Evolutionary conservation across 2,329 filamentous ascomycete genomes (phyloP).

Genomic region (Aaosphaeria arxii): DNA sequence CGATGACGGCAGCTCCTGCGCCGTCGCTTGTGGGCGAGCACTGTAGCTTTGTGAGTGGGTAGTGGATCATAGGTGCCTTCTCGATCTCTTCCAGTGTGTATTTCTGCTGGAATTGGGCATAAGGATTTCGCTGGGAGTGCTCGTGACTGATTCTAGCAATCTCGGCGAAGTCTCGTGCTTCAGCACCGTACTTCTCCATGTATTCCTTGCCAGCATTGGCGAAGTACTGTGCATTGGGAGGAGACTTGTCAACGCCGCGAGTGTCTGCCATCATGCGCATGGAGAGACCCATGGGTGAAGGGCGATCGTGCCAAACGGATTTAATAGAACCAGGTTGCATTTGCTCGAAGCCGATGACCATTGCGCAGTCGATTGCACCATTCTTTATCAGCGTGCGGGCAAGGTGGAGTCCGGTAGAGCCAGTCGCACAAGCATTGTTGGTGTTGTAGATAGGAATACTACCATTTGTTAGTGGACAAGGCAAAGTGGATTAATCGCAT

Average conservation of each 20-base stretch:
- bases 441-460: constrained; percentile 92
- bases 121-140: constrained; percentile 86
- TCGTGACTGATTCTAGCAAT: constrained; percentile 88
- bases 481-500: constrained; percentile 22
- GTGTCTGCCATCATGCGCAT: constrained; percentile 79
- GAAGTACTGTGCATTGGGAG: constrained; percentile 87
- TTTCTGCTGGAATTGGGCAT: constrained; percentile 89
- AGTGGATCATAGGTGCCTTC: constrained; percentile 71
- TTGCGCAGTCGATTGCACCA: constrained; percentile 78
- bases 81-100: constrained; percentile 83
- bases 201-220: constrained; percentile 92
- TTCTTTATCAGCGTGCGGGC: constrained; percentile 73
- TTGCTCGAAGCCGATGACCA: constrained; percentile 95
- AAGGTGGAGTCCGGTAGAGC: constrained; percentile 81
- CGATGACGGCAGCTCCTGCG: constrained; percentile 80
- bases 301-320: constrained; percentile 75
- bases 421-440: constrained; percentile 97
- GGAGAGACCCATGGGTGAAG: constrained; percentile 71
- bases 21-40: constrained; percentile 95
- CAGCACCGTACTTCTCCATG: constrained; percentile 90
- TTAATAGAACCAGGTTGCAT: constrained; percentile 88
- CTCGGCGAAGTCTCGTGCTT: constrained; percentile 82
- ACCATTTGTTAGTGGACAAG: constrained; percentile 1
- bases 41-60: constrained; percentile 88
- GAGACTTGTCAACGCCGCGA: constrained; percentile 72